Base-by-base conservation (phyloP, 768 basidiomycete genomes). In the Kockovaella imperatae region DNA sequence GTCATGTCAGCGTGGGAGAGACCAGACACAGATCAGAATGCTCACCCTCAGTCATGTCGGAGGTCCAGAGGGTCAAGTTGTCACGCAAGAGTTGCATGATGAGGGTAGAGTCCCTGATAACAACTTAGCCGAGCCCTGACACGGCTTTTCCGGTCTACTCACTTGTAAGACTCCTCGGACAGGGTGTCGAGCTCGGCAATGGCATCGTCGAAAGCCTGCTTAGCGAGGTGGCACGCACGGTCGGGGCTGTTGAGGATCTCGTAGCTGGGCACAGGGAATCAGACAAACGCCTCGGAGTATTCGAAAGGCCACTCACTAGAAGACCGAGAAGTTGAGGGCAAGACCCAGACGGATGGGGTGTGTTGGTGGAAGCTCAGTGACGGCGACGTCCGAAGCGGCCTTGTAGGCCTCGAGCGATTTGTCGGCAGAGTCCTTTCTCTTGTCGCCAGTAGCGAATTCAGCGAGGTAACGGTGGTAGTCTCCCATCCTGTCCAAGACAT, bases 391-490 rank as follows among this genome's bases (percentile, higher is more conserved):
- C 42, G 91, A 95, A 45, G 91, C 91, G 45, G 87, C 86, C 82
- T 96, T 95, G 83, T 96, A 71, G 36, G 71, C 67, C 74, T 87
- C 87, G 57, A 96, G 79, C 1, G 91, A 95, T 78, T 93, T 93
- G 79, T 95, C 89, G 65, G 91, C 89, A 58, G 86, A 87, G 69
- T 87, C 84, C 77, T 89, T 88, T 75, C 91, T 86, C 79, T 89
- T 89, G 75, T 93, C 89, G 69, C 91, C 91, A 42, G 88, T 91
- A 46, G 91, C 89, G 71, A 96, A 97, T 76, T 97, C 91, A 65
- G 91, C 93, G 61, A 93, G 86, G 77, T 95, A 96, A 67, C 90
- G 88, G 80, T 95, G 89, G 76, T 96, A 93, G 75, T 96, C 89
- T 74, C 90, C 90, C 89, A 88, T 93, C 90, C 90, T 95, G 64